Conservation (phyloP, 441 rosid species). For the Corymbia citriodora region DNA sequence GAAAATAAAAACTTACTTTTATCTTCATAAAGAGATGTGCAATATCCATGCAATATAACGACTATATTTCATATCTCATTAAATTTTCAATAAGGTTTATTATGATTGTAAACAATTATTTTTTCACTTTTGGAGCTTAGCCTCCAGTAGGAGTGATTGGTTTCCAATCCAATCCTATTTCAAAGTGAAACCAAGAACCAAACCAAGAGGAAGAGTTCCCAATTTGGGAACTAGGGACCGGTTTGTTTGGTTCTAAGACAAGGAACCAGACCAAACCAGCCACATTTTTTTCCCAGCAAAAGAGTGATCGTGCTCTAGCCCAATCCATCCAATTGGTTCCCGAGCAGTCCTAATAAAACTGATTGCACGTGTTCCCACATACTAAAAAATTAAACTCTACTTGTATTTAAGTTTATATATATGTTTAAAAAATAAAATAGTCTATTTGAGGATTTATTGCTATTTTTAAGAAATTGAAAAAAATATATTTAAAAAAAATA, state of each 20-base stretch:
- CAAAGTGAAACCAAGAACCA: background rate
- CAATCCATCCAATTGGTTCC: fast-evolving
- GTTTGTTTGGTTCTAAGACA: fast-evolving
- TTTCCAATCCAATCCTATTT: fast-evolving
- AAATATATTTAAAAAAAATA: background rate
- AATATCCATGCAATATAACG: background rate
- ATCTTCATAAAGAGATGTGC: background rate
- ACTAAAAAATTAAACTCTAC: too few relatives aligned
- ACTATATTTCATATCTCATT: background rate
- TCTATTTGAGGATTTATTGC: too few relatives aligned
- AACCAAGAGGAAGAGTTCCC: too few relatives aligned
- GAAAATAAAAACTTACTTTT: background rate
- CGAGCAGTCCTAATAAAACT: too few relatives aligned
- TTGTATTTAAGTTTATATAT: too few relatives aligned
- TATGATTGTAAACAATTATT: background rate
- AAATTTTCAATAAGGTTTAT: background rate
- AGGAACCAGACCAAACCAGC: fast-evolving
- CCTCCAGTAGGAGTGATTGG: background rate
- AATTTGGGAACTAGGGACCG: too few relatives aligned
- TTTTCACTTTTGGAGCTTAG: background rate
- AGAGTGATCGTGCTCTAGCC: too few relatives aligned
- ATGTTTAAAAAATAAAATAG: too few relatives aligned
- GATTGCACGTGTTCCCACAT: fast-evolving
- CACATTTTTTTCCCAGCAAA: too few relatives aligned
- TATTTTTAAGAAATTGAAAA: too few relatives aligned